These are phyloP conservation scores for Aquilaria malaccensis DNA, from an alignment of 345 rosid species.

Conservation along the genomic window DNA sequence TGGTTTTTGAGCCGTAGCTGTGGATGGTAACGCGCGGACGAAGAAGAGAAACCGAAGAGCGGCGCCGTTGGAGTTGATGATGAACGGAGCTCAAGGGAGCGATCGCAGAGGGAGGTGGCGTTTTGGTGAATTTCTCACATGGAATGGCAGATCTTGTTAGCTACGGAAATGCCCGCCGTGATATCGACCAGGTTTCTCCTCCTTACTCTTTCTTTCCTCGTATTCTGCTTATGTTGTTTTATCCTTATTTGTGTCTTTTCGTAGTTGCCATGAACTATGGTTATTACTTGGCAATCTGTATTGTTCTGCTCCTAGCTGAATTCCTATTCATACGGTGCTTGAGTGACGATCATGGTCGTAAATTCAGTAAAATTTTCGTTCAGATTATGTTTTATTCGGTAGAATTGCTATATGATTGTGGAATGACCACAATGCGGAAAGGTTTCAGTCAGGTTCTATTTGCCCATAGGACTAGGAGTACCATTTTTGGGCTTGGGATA, in stretches of 20 bases:
- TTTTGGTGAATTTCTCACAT: slow-evolving; percentile 67
- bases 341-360: too few species aligned
- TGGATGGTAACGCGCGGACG: slow-evolving; percentile 10
- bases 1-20: not conserved
- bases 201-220: slow-evolving; percentile 12
- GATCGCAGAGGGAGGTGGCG: slow-evolving; percentile 73
- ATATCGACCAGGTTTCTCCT: slow-evolving; percentile 62
- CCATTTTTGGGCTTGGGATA: too few species aligned
- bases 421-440: too few species aligned
- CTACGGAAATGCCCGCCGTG: slow-evolving; percentile 80
- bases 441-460: too few species aligned
- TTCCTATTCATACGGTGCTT: not conserved
- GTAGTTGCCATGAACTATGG: not conserved
- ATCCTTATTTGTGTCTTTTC: not conserved
- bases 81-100: slow-evolving; percentile 76
- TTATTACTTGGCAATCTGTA: not conserved
- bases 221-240: not conserved
- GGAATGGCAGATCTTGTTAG: slow-evolving; percentile 99
- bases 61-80: slow-evolving; percentile 36
- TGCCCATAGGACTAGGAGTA: too few species aligned
- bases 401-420: too few species aligned
- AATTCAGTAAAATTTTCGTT: too few species aligned
- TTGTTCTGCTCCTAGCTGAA: not conserved
- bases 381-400: too few species aligned
- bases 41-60: slow-evolving; percentile 3